Evolutionary conservation across 2,329 filamentous ascomycete genomes (phyloP).

Genomic region (Ophiocordyceps robertsii): DNA sequence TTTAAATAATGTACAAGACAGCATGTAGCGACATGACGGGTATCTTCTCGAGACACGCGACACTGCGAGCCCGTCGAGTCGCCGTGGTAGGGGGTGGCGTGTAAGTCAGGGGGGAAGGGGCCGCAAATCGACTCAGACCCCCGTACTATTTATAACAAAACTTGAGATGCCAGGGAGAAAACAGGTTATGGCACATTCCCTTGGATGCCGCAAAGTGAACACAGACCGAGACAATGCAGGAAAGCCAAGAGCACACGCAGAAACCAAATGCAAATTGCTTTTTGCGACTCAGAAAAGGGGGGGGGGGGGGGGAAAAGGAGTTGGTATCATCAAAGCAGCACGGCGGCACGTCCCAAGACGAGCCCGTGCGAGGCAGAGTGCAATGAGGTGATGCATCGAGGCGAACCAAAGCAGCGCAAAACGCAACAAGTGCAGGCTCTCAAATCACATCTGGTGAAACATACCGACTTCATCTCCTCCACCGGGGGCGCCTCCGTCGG

Average conservation of each 20-base stretch:
- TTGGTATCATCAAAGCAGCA: slow-evolving; percentile 22
- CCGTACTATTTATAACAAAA: slow-evolving; percentile 14
- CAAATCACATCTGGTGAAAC: slow-evolving; percentile 83
- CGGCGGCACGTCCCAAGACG: slow-evolving; percentile 4
- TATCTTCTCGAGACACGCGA: slow-evolving; percentile 1
- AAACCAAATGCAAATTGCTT: slow-evolving; percentile 9
- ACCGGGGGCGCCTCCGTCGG: slow-evolving; percentile 45
- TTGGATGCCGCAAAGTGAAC: not conserved
- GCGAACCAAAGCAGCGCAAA: slow-evolving; percentile 15
- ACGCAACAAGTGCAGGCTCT: slow-evolving; percentile 23
- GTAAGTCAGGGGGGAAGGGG: not conserved
- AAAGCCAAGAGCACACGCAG: slow-evolving; percentile 5
- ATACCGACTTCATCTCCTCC: slow-evolving; percentile 88
- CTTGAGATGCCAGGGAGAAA: slow-evolving; percentile 2
- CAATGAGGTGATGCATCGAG: slow-evolving; percentile 6
- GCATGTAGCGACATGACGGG: slow-evolving; percentile 1
- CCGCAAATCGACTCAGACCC: slow-evolving; percentile 11
- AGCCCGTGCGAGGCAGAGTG: slow-evolving; percentile 6
- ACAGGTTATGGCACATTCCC: not conserved
- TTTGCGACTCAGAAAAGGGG: slow-evolving; percentile 4
- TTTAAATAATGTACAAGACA: slow-evolving; percentile 43
- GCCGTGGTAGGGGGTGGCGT: not conserved
- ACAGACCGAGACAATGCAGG: slow-evolving; percentile 9
- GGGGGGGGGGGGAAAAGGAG: slow-evolving; percentile 6
- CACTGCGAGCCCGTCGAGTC: slow-evolving; percentile 1